Base-by-base conservation (phyloP, 495 filamentous ascomycete genomes). In the Platismatia glauca region DNA sequence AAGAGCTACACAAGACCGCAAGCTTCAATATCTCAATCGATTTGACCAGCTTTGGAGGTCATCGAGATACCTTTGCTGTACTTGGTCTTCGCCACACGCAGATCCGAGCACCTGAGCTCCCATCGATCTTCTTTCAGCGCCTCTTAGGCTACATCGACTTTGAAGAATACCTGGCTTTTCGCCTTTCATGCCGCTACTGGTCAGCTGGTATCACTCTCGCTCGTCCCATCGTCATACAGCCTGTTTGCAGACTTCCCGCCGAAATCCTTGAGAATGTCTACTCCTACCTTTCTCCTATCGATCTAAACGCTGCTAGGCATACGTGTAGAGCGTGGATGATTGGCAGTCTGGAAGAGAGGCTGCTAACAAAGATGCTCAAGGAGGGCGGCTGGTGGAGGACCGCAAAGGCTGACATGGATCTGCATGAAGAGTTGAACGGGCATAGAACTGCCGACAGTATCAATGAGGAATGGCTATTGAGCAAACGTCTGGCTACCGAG, bases 301-400 rank as follows among this genome's bases (percentile, higher is more conserved):
- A 87, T 66, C 89, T 90, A 68, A 78, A 90, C 67, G 78, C 82
- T 64, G 85, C 86, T 16, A 78, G 87, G 55, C 80, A 83, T 58
- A 81, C 81, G 12, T 90, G 88, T 65, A 80, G 79, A 55, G 75
- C 75, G 55, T 91, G 86, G 88, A 84, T 87, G 77, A 75, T 79
- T 18, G 78, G 80, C 39, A 84, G 85, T 46, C 72, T 90, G n/a
- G 74, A 86, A 33, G 67, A 69, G 43, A 70, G 65, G 0, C 66
- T 89, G 11, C 73, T 89, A 29, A 71, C 75, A 8, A 66, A 56
- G 33, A 84, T 81, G 81, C 70, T 85, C 38, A 81, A 77, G 64
- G 73, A 76, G 34, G 85, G 78, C 53, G 87, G 80, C n/a, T 89
- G 79, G 81, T 84, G 75, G 75, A 70, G 76, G 71, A 73, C 75